A percentile compares a stretch with the other conserved stretches of the same genome.
Conservation (phyloP, 345 rosid genomes). For the Lepidium sativum region DNA sequence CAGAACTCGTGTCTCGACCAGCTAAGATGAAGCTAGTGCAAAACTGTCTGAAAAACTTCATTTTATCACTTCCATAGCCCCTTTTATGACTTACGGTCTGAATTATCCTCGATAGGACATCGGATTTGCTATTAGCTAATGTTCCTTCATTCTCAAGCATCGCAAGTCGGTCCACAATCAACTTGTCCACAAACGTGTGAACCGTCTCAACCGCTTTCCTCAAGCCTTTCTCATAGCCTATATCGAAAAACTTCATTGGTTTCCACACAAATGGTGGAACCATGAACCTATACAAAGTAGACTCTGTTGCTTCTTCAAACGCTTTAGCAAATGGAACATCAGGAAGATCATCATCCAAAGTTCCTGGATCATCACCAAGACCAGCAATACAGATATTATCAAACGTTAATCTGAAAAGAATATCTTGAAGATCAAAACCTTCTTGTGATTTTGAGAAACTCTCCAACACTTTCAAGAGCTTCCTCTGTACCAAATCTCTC, state of each 20-base stretch:
- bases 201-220: conserved; percentile 46
- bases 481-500: conserved; percentile 43
- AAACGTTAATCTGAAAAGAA: conserved; percentile 64
- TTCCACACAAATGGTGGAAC: conserved; percentile 62
- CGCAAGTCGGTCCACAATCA: conserved; percentile 31
- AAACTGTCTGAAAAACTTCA: conserved; percentile 50
- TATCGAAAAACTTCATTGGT: conserved; percentile 44
- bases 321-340: conserved; percentile 66
- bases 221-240: conserved; percentile 57
- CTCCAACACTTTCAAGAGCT: conserved; percentile 45
- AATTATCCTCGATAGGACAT: conserved; percentile 59
- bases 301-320: conserved; percentile 72
- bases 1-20: conserved; percentile 75
- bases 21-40: conserved; percentile 63
- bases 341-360: conserved; percentile 48
- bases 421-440: conserved; percentile 60
- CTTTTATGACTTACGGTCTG: conserved; percentile 24
- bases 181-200: conserved; percentile 46
- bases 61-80: conserved; percentile 12
- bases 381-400: conserved; percentile 64
- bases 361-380: conserved; percentile 66
- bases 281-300: conserved; percentile 52
- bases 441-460: conserved; percentile 30
- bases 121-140: conserved; percentile 32
- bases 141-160: conserved; percentile 18